Base-by-base conservation (phyloP, 805 yeast species). In the Saccharomycodes ludwigii region DNA sequence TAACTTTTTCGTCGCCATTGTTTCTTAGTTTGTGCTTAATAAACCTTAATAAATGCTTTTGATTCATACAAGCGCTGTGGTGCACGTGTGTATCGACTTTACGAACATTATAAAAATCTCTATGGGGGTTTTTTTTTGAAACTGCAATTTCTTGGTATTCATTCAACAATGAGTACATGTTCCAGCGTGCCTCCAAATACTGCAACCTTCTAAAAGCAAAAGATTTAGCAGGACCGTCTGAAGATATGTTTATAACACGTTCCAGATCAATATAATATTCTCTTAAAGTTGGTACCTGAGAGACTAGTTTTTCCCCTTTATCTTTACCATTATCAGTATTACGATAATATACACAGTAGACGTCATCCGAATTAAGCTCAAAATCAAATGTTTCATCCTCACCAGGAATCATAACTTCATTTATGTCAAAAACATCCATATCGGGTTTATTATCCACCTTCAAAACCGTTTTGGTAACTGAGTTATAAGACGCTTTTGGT, bases 41-140 rank as follows among this genome's bases (percentile, higher is more conserved):
- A 55, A 83, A 91, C 47, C 99, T 76, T 42, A 91, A 64, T 46
- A 91, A 62, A 60, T 91, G 99, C 58, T 91, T 91, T 59, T 91
- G 98, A 50, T 93, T 93, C 97, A 93, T 93, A 56, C 96, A 86
- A 8, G 99, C 99, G 7, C 95, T 82, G 54, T 93, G 98, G 54
- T 91, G 99, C 46, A 91, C 95, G 65, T 91, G 99, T 13, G 97
- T 91, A 32, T 62, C 66, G 21, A 63, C 56, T 39, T 63, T 63
- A 40, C 67, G 47, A 11, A 56, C 62, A 33, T 62, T 62, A 35
- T 62, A 62, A 29, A 62, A 61, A 44, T 62, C 99, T 55, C 99
- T 75, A 54, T 91, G 99, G 4, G 97, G 97, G 42, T 86, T 86
- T 38, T 75, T 72, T 57, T 91, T 91, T 7, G 94, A 77, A 40